These are phyloP conservation scores for Styphnolobium japonicum DNA, from an alignment of 306 rosid genomes.

Conservation along the genomic window DNA sequence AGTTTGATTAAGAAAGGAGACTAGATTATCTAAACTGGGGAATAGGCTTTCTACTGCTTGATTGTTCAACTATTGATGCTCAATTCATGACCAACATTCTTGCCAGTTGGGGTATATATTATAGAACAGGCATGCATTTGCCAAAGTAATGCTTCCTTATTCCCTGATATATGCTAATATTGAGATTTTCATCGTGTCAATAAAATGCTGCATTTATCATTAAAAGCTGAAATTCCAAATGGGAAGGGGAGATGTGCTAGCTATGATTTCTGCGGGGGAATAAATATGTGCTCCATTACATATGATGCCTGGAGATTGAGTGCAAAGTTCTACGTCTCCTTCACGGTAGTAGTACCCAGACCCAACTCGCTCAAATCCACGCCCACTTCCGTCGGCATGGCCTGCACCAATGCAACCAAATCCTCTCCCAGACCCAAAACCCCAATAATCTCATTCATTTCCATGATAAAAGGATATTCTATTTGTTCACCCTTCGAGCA, in stretches of 20 bases:
- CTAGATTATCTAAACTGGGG: not conserved
- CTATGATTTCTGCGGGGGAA: too few species aligned
- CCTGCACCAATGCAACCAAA: constrained; percentile 53
- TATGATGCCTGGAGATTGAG: constrained; percentile 28
- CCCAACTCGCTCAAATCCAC: constrained; percentile 46
- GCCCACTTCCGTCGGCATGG: constrained; percentile 55
- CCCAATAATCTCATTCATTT: constrained; percentile 55
- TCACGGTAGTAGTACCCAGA: constrained; percentile 48
- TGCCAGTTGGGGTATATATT: not conserved
- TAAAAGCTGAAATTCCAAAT: not conserved
- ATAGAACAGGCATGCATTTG: not conserved
- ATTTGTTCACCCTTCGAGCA: constrained; percentile 38
- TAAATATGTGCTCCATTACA: too few species aligned
- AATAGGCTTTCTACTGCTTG: not conserved
- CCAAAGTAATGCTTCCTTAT: not conserved
- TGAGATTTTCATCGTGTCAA: not conserved
- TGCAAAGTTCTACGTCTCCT: constrained; percentile 54
- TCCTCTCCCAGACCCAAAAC: constrained; percentile 37
- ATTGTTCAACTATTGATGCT: not conserved
- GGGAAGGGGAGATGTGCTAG: not conserved
- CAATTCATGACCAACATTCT: not conserved
- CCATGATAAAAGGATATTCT: constrained; percentile 58
- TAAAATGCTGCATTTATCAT: not conserved
- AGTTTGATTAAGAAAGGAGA: not conserved
- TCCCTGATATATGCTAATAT: not conserved